These are phyloP conservation scores for Hibiscus tridactylites DNA, from an alignment of 345 rosid species.

Conservation along the genomic window DNA sequence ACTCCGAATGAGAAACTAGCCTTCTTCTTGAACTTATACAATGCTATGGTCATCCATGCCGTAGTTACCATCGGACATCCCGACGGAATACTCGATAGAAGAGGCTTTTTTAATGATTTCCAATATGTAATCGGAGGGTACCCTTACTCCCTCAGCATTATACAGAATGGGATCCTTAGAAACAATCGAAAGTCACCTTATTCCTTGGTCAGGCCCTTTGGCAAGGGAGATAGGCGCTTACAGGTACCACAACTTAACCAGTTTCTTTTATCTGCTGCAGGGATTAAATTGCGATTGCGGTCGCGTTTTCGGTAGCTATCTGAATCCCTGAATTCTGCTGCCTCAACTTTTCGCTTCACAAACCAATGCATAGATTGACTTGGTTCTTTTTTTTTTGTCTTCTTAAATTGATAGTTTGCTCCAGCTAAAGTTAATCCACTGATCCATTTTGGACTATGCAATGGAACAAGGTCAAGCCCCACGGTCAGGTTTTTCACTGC, in stretches of 20 bases:
- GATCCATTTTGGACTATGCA: constrained; percentile 77
- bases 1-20: constrained; percentile 55
- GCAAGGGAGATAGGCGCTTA: constrained; percentile 39
- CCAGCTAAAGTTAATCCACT: constrained; percentile 55
- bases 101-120: constrained; percentile 56
- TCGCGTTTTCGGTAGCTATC: too few relatives aligned
- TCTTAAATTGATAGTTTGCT: constrained; percentile 34
- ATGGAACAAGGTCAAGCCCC: constrained; percentile 81
- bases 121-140: constrained; percentile 74
- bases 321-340: not conserved
- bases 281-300: too few relatives aligned
- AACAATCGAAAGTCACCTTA: constrained; percentile 44
- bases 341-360: not conserved
- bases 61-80: constrained; percentile 57
- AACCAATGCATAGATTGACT: not conserved
- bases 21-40: constrained; percentile 78
- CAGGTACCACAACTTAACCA: constrained; percentile 35
- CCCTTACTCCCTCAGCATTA: constrained; percentile 51
- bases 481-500: constrained; percentile 63
- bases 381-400: not conserved
- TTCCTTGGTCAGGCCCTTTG: constrained; percentile 55
- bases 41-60: constrained; percentile 93
- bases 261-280: not conserved
- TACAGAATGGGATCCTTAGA: constrained; percentile 70
- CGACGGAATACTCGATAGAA: constrained; percentile 59